A percentile compares a stretch with the other conserved stretches of the same genome.
These are phyloP conservation scores for Hydnomerulius pinastri DNA, from an alignment of 768 basidiomycete genomes.

Conservation along the genomic window DNA sequence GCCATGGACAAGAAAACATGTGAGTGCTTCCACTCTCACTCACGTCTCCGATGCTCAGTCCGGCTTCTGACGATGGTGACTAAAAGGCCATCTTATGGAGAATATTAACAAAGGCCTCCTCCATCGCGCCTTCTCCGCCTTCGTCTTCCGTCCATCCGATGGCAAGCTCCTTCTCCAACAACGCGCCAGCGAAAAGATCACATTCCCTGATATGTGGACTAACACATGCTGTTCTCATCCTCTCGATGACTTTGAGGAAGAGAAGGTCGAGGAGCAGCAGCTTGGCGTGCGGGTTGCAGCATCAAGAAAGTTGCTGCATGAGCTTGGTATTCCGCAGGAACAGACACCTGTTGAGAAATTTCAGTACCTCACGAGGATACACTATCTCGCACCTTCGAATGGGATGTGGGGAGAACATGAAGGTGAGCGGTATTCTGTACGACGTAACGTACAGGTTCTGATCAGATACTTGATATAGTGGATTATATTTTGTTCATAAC, in stretches of 20 bases:
- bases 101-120: constrained; percentile 93
- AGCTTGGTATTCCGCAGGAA: constrained; percentile 83
- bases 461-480: constrained; percentile 51
- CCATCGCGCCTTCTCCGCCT: constrained; percentile 97
- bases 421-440: constrained; percentile 49
- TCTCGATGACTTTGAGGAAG: constrained; percentile 85
- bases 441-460: neutral
- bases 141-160: constrained; percentile 92
- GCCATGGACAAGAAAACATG: constrained; percentile 96
- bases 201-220: constrained; percentile 99
- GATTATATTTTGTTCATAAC: constrained; percentile 98
- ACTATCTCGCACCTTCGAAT: constrained; percentile 92
- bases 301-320: constrained; percentile 92
- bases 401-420: constrained; percentile 99
- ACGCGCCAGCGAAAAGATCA: constrained; percentile 97
- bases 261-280: constrained; percentile 76
- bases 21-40: constrained; percentile 39
- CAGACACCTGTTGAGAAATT: constrained; percentile 85
- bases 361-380: constrained; percentile 94
- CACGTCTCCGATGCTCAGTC: neutral
- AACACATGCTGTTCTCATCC: constrained; percentile 99
- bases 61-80: constrained; percentile 1
- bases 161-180: constrained; percentile 93
- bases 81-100: constrained; percentile 91
- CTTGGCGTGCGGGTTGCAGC: constrained; percentile 89